A percentile compares a stretch with the other conserved stretches of the same genome.
Evolutionary conservation across 306 rosid genomes (phyloP).

Genomic region (Cucurbita maxima): DNA sequence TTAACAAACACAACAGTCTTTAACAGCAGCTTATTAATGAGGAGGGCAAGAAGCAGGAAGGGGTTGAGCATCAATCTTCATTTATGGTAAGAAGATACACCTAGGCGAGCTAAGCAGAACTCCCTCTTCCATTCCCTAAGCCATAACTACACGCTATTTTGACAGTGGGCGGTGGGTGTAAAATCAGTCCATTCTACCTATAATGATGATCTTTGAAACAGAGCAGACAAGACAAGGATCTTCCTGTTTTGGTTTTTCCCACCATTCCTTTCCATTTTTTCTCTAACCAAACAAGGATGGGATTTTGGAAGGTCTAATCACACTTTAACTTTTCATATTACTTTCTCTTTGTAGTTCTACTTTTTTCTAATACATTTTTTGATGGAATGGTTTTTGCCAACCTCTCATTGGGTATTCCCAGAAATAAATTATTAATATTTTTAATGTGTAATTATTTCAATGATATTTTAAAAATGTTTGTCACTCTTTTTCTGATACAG

Average conservation of each 20-base stretch:
- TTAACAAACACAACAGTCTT: constrained; percentile 3
- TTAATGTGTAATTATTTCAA: background rate
- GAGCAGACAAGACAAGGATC: background rate
- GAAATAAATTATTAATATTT: background rate
- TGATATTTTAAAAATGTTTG: background rate
- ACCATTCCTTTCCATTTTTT: background rate
- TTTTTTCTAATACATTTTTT: background rate
- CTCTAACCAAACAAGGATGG: background rate
- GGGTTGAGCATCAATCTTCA: background rate
- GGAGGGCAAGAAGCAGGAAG: background rate
- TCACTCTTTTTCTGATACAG: background rate
- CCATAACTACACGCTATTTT: background rate
- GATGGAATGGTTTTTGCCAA: background rate
- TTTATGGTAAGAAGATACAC: background rate
- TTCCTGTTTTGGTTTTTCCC: background rate
- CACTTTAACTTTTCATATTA: background rate
- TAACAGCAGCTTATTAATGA: background rate
- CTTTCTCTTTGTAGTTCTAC: background rate
- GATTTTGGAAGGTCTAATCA: constrained; percentile 3
- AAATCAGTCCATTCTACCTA: background rate
- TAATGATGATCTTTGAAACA: constrained; percentile 4
- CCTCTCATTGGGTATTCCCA: background rate
- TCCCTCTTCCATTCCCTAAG: background rate
- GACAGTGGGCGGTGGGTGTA: background rate
- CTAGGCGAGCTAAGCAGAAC: background rate